Percentiles rank a stretch among this genome's conserved stretches.
phyloP scores from a whole-genome alignment of 306 rosid species.

The Begonia masoniana region DNA sequence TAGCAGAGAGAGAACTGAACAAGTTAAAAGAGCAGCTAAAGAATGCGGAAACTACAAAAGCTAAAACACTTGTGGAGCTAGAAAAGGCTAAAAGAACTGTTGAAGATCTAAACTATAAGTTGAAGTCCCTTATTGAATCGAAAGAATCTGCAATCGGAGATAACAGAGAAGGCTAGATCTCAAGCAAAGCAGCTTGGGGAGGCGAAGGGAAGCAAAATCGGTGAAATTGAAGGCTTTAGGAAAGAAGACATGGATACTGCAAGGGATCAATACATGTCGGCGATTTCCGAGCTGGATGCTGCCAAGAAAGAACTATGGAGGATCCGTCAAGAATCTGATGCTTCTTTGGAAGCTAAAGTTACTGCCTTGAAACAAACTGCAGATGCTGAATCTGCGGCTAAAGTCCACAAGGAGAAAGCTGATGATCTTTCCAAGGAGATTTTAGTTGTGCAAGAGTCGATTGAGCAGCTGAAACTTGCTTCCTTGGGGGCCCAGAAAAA shows the following conservation, averaged over 20 bases:
- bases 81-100: constrained; percentile 51
- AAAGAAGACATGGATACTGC: constrained; percentile 64
- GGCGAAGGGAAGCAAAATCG: constrained; percentile 28
- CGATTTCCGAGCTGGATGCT: constrained; percentile 62
- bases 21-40: constrained; percentile 67
- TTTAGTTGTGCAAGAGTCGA: constrained; percentile 55
- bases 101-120: constrained; percentile 50
- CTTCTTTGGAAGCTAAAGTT: constrained; percentile 41
- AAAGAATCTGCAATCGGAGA: constrained; percentile 52
- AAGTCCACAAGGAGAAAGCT: constrained; percentile 45
- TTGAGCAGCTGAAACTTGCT: constrained; percentile 62
- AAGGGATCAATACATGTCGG: constrained; percentile 42
- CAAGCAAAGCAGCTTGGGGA: constrained; percentile 52
- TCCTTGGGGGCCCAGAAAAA: constrained; percentile 53
- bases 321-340: constrained; percentile 63
- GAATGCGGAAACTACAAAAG: constrained; percentile 78
- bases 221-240: constrained; percentile 37
- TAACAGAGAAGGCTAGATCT: constrained; percentile 47
- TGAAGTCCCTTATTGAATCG: constrained; percentile 46
- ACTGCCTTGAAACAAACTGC: constrained; percentile 45
- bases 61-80: constrained; percentile 73
- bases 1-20: constrained; percentile 66
- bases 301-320: constrained; percentile 70
- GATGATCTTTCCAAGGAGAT: constrained; percentile 70
- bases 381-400: constrained; percentile 51